A percentile compares a stretch with the other conserved stretches of the same genome.
These are phyloP conservation scores for Clarireedia monteithiana DNA, from an alignment of 2,329 filamentous ascomycete genomes.

Conservation along the genomic window DNA sequence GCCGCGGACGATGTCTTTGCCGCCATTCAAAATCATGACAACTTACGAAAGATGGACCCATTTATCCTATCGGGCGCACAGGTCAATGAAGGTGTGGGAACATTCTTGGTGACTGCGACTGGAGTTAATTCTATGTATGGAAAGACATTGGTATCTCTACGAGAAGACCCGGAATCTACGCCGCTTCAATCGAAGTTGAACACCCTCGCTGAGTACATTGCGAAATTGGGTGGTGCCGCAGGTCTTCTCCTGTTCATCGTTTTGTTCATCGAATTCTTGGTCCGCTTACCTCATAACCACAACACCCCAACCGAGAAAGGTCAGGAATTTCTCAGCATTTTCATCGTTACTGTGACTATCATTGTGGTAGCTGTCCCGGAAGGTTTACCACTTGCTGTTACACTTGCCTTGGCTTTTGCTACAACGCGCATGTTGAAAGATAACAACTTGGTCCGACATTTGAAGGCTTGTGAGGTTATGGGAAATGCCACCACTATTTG, in stretches of 20 bases:
- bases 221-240: slow-evolving; percentile 64
- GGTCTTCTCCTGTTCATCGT: slow-evolving; percentile 72
- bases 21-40: slow-evolving; percentile 52
- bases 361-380: slow-evolving; percentile 64
- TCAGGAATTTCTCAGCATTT: slow-evolving; percentile 52
- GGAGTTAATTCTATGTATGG: slow-evolving; percentile 69
- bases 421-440: slow-evolving; percentile 62
- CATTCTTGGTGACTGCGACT: slow-evolving; percentile 67
- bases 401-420: slow-evolving; percentile 58
- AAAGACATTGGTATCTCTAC: slow-evolving; percentile 70
- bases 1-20: slow-evolving; percentile 56
- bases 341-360: slow-evolving; percentile 58
- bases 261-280: slow-evolving; percentile 70
- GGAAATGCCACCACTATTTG: slow-evolving; percentile 68
- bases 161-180: slow-evolving; percentile 69
- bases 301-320: slow-evolving; percentile 47
- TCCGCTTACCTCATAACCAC: slow-evolving; percentile 44
- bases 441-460: slow-evolving; percentile 61
- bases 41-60: slow-evolving; percentile 60
- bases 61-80: slow-evolving; percentile 78
- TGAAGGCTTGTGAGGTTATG: slow-evolving; percentile 64
- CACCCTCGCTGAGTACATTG: slow-evolving; percentile 69
- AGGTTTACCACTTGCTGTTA: slow-evolving; percentile 59
- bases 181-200: slow-evolving; percentile 74
- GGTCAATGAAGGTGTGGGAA: slow-evolving; percentile 67